Conservation (phyloP, 2,329 filamentous ascomycete genomes). For the Pseudocercospora fijiensis region DNA sequence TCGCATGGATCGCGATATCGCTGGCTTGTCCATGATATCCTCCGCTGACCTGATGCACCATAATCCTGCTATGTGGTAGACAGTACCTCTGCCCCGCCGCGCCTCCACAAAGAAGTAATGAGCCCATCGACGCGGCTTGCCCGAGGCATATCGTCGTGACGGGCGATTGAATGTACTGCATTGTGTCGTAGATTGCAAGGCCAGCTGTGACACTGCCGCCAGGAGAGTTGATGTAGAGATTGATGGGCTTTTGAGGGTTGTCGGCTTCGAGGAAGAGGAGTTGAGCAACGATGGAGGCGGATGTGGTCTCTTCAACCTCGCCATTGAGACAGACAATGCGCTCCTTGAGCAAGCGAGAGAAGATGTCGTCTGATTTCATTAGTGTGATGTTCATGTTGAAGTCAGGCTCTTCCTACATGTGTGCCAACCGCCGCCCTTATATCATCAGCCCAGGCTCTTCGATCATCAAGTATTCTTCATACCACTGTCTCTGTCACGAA, state of each 20-base stretch:
- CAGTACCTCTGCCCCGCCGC: slow-evolving; percentile 81
- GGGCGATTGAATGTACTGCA: slow-evolving; percentile 91
- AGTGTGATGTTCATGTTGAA: background rate
- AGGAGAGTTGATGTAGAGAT: slow-evolving; percentile 96
- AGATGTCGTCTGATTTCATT: slow-evolving; percentile 42
- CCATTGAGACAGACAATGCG: slow-evolving; percentile 93
- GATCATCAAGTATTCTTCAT: slow-evolving; percentile 25
- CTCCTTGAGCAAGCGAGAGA: slow-evolving; percentile 59
- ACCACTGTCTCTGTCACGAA: slow-evolving; percentile 53
- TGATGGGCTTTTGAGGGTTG: slow-evolving; percentile 89
- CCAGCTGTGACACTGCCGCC: slow-evolving; percentile 86
- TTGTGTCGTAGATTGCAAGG: slow-evolving; percentile 94
- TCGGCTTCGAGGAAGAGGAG: slow-evolving; percentile 98
- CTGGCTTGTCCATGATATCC: slow-evolving; percentile 65
- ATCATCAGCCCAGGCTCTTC: slow-evolving; percentile 34
- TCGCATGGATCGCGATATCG: slow-evolving; percentile 95
- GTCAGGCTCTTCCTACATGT: slow-evolving; percentile 39
- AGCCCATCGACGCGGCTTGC: slow-evolving; percentile 93
- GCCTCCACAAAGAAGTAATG: slow-evolving; percentile 81
- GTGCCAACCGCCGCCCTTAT: slow-evolving; percentile 52
- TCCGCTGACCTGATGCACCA: slow-evolving; percentile 94
- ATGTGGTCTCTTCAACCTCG: slow-evolving; percentile 82
- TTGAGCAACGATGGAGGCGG: slow-evolving; percentile 92
- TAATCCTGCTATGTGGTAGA: slow-evolving; percentile 89
- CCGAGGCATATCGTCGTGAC: slow-evolving; percentile 95